Percentiles rank a stretch among this genome's conserved stretches.
Evolutionary conservation across 2,329 filamentous ascomycete species (phyloP).

Genomic region (Monilinia polystroma): DNA sequence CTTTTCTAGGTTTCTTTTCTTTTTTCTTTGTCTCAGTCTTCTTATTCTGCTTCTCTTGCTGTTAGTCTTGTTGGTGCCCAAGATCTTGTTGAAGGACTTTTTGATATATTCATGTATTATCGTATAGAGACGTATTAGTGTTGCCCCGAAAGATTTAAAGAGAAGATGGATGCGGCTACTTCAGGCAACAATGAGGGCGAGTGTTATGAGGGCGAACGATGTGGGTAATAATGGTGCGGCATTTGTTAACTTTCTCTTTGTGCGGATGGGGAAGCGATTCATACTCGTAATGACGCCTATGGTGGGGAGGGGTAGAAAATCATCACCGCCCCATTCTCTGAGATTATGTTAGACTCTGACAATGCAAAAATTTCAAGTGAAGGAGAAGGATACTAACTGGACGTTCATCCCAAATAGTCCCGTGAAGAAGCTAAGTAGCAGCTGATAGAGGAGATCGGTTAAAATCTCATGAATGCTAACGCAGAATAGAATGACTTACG

Average conservation of each 20-base stretch:
- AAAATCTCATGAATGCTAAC: neutral
- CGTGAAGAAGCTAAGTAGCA: constrained; percentile 2
- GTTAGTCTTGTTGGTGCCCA: neutral
- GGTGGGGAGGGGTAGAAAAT: neutral
- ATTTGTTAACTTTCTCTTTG: neutral
- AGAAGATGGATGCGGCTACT: neutral
- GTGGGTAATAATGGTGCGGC: neutral
- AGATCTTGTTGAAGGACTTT: neutral
- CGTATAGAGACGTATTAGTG: neutral
- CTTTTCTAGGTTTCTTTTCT: neutral
- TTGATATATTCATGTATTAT: neutral
- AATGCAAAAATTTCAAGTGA: neutral
- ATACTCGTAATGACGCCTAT: constrained; percentile 1
- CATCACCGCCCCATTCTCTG: constrained; percentile 5
- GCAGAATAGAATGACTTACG: neutral
- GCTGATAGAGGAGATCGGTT: neutral
- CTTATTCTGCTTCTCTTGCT: neutral
- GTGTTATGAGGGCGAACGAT: neutral
- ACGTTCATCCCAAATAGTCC: constrained; percentile 10
- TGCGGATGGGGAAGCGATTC: neutral
- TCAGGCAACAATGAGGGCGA: neutral
- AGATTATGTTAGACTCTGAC: neutral
- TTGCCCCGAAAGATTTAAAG: neutral
- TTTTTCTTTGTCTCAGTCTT: neutral
- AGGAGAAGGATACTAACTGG: neutral